Evolutionary conservation across 352 stramenopile species (phyloP), one percentile per base, ranked within the genome.

Genomic region (Phytophthora crassamura): DNA sequence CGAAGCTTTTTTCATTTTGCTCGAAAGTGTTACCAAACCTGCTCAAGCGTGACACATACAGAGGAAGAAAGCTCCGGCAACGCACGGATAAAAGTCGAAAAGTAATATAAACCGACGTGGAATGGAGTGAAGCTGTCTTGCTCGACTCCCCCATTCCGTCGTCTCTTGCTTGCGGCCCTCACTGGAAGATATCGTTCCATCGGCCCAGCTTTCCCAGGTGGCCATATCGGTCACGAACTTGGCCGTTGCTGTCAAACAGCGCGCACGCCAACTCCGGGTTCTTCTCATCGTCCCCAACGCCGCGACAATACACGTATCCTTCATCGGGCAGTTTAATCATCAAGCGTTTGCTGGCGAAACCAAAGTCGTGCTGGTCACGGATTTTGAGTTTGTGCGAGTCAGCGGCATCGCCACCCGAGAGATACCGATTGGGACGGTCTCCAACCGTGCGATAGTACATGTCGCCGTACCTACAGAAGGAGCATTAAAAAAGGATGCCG

Each of bases 111-210:
- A 25, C 2, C 22, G 22, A 25, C 22, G 22, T 1, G 22, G 22
- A 25, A 25, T 25, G 22, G 22, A 25, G 22, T 25, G 22, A 25
- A 25, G 22, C 3, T 25, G 22, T 25, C 22, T 25, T 25, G 22
- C 2, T 3, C 22, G 22, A 25, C 3, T 25, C 22, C 22, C 22
- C 22, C 22, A 3, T 3, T 25, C 22, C 35, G 38, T 38, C 49
- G 20, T 43, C 18, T 55, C 42, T 34, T 0, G 34, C 48, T 18
- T 34, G 12, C 30, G 10, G 18, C 7, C 14, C 39, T 36, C 45
- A 68, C 41, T 68, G 60, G 43, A 63, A 46, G 22, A 63, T 63
- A 34, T 68, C 43, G 18, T 51, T 57, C 60, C 60, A 68, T 14
- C 43, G 43, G 42, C 50, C 50, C 5, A 67, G 42, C 10, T 61